Conservation (phyloP, 371 early-diverging fungal genomes). For the Nematocida minor region DNA sequence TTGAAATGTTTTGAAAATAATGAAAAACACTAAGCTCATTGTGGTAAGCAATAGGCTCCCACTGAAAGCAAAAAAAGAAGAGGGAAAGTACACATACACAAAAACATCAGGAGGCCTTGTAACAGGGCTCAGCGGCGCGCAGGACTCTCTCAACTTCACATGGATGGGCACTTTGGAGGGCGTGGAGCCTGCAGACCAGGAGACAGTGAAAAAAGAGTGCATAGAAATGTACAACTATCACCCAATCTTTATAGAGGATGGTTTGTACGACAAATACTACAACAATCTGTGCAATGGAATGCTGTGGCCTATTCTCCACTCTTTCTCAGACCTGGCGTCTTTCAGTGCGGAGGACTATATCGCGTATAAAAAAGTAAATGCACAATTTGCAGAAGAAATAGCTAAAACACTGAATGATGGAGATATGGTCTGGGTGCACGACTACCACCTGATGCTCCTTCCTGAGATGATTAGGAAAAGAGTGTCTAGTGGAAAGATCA, state of each 20-base stretch:
- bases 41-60: slow-evolving; percentile 99
- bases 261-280: slow-evolving; percentile 90
- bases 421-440: slow-evolving; percentile 97
- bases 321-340: slow-evolving; percentile 86
- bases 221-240: slow-evolving; percentile 75
- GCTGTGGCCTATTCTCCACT: slow-evolving; percentile 96
- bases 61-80: slow-evolving; percentile 75
- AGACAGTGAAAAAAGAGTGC: slow-evolving; percentile 70
- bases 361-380: slow-evolving; percentile 83
- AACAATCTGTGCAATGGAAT: slow-evolving; percentile 89
- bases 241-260: slow-evolving; percentile 88
- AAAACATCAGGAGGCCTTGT: slow-evolving; percentile 93
- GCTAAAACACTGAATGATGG: slow-evolving; percentile 73
- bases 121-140: slow-evolving; percentile 83
- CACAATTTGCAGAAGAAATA: slow-evolving; percentile 78
- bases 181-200: slow-evolving; percentile 74
- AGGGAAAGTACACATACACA: slow-evolving; percentile 68
- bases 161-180: slow-evolving; percentile 98
- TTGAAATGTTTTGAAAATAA: not conserved
- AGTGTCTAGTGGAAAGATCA: slow-evolving; percentile 69
- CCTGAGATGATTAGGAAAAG: slow-evolving; percentile 73
- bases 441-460: slow-evolving; percentile 94
- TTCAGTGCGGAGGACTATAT: slow-evolving; percentile 85
- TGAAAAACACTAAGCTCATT: slow-evolving; percentile 67
- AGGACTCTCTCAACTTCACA: slow-evolving; percentile 83